These are phyloP conservation scores for Fusarium subtropicale DNA, from an alignment of 2,329 filamentous ascomycete genomes.

Conservation along the genomic window DNA sequence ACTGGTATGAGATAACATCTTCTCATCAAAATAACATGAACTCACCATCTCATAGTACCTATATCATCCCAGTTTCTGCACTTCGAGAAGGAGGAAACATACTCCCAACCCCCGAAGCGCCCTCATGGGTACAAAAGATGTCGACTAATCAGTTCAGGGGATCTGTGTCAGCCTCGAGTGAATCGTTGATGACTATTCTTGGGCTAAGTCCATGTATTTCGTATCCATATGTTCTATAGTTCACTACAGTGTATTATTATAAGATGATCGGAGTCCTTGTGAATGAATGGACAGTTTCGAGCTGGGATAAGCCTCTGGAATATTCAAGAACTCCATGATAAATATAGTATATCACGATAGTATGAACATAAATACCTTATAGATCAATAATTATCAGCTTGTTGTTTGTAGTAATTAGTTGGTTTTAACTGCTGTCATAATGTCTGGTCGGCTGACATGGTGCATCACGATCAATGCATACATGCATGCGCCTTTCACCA, in stretches of 20 bases:
- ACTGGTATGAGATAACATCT: neutral
- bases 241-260: neutral
- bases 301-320: neutral
- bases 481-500: neutral
- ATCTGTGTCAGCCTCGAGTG: neutral
- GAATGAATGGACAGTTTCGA: neutral
- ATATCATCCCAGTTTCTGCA: neutral
- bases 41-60: neutral
- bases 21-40: neutral
- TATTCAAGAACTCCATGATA: neutral
- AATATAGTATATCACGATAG: neutral
- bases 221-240: neutral
- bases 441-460: neutral
- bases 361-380: too few relatives aligned
- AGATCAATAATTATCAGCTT: too few relatives aligned
- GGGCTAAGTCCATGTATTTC: neutral
- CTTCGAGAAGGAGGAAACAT: neutral
- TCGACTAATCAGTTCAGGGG: accelerated
- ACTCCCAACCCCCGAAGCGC: neutral
- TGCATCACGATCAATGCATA: neutral
- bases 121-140: neutral
- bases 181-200: neutral
- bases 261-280: accelerated
- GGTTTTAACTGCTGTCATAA: neutral
- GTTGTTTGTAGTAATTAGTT: too few relatives aligned